phyloP scores from a whole-genome alignment of 164 flowering plant genomes.

The Hamamelis virginiana region DNA sequence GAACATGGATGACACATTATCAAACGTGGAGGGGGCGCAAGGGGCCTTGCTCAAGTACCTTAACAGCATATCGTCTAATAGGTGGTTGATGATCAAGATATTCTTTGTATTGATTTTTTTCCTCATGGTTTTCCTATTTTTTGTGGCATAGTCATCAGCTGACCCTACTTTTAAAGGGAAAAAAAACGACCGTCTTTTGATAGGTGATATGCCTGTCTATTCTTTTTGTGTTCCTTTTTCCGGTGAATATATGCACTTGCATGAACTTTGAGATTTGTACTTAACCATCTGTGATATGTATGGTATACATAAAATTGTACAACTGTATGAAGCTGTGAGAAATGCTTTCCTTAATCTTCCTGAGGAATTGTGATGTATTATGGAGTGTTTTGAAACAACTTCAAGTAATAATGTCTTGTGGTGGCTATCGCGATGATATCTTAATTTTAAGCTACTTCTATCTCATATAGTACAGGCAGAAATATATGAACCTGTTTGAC shows the following conservation, averaged over 20 bases:
- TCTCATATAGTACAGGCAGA: no score
- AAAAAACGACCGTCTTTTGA: not conserved
- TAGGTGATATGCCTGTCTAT: no score
- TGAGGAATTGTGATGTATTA: not conserved
- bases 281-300: not conserved
- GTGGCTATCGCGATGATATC: not conserved
- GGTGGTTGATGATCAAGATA: constrained; percentile 96
- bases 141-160: constrained; percentile 57
- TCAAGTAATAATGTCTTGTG: not conserved
- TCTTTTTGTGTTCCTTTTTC: not conserved
- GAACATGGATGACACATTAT: constrained; percentile 88
- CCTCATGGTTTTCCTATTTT: constrained; percentile 85
- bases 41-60: constrained; percentile 67
- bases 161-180: constrained; percentile 3
- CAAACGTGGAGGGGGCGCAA: constrained; percentile 95
- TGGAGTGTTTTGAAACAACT: not conserved
- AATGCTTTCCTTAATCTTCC: not conserved
- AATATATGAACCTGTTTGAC: no score
- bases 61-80: constrained; percentile 82
- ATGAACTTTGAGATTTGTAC: not conserved
- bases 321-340: not conserved
- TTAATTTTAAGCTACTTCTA: not conserved
- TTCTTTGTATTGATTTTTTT: constrained; percentile 82
- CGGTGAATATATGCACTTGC: not conserved
- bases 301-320: not conserved